phyloP scores from a whole-genome alignment of 2,329 filamentous ascomycete genomes.

The Colletotrichum higginsianum region DNA sequence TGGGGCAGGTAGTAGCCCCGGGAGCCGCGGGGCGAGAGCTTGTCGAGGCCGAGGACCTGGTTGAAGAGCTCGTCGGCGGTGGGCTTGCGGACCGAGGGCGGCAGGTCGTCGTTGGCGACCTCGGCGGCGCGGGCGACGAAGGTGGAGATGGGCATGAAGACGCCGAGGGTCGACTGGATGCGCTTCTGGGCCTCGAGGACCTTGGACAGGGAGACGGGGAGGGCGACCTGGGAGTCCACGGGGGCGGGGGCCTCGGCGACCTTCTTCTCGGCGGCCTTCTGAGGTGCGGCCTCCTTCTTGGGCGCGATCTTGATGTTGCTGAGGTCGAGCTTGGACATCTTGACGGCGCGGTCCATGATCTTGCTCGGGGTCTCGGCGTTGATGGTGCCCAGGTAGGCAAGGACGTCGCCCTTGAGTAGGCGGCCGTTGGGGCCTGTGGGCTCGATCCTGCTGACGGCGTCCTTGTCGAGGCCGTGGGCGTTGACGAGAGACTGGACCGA shows the following conservation, averaged over 20 bases:
- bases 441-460: slow-evolving; percentile 84
- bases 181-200: slow-evolving; percentile 87
- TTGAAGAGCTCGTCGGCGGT: slow-evolving; percentile 90
- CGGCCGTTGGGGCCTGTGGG: slow-evolving; percentile 90
- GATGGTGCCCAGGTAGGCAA: slow-evolving; percentile 89
- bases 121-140: slow-evolving; percentile 90
- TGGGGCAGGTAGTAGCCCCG: slow-evolving; percentile 80
- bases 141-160: slow-evolving; percentile 85
- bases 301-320: slow-evolving; percentile 91
- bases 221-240: slow-evolving; percentile 71
- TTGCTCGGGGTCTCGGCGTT: slow-evolving; percentile 78
- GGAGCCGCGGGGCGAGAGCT: slow-evolving; percentile 58
- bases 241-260: slow-evolving; percentile 54
- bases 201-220: slow-evolving; percentile 84
- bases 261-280: slow-evolving; percentile 50
- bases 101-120: slow-evolving; percentile 89
- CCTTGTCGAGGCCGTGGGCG: slow-evolving; percentile 81
- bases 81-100: slow-evolving; percentile 75
- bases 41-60: slow-evolving; percentile 82
- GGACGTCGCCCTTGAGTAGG: slow-evolving; percentile 93
- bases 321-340: slow-evolving; percentile 88
- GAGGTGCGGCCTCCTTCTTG: slow-evolving; percentile 60
- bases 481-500: slow-evolving; percentile 88
- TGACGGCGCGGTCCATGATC: slow-evolving; percentile 79
- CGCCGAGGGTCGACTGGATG: slow-evolving; percentile 82